Evolutionary conservation across 164 flowering plant species (phyloP).

Genomic region (Kalanchoe fedtschenkoi): DNA sequence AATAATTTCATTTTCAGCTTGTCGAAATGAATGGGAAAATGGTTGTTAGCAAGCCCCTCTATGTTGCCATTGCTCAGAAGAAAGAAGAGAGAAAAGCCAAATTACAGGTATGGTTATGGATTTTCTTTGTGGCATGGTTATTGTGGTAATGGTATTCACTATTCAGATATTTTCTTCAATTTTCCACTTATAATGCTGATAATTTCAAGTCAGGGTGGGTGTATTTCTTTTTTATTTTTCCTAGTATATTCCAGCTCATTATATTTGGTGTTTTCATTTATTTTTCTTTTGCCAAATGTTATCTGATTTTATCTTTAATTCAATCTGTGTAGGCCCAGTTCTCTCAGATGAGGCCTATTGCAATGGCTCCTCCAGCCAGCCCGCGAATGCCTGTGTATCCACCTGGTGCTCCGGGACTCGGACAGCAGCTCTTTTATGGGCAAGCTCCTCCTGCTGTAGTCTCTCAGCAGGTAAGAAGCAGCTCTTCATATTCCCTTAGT

Average conservation of each 20-base stretch:
- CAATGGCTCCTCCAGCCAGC: conserved; percentile 16
- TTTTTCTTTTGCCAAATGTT: too few species aligned
- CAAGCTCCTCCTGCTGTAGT: conserved; percentile 23
- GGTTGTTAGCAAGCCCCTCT: conserved; percentile 39
- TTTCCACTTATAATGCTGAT: too few species aligned
- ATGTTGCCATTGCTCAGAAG: conserved; percentile 45
- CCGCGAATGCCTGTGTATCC: conserved; percentile 28
- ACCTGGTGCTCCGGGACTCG: conserved; percentile 26
- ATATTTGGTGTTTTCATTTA: too few species aligned
- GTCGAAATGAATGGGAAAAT: conserved; percentile 44
- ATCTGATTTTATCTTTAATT: not conserved
- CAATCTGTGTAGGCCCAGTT: conserved; percentile 12
- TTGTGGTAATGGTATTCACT: not conserved
- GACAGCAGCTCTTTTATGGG: conserved; percentile 25
- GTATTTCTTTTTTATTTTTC: too few species aligned
- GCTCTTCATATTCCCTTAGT: not conserved
- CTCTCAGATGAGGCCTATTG: conserved; percentile 22
- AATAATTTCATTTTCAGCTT: conserved; percentile 15
- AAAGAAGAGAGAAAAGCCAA: conserved; percentile 45
- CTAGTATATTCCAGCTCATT: too few species aligned
- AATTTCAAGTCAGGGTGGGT: too few species aligned
- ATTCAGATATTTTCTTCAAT: not conserved
- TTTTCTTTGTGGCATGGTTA: not conserved
- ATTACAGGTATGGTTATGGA: conserved; percentile 24
- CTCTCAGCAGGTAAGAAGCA: conserved; percentile 21